phyloP scores from a whole-genome alignment of 192 early-diverging fungal species.

The Podila epicladia region DNA sequence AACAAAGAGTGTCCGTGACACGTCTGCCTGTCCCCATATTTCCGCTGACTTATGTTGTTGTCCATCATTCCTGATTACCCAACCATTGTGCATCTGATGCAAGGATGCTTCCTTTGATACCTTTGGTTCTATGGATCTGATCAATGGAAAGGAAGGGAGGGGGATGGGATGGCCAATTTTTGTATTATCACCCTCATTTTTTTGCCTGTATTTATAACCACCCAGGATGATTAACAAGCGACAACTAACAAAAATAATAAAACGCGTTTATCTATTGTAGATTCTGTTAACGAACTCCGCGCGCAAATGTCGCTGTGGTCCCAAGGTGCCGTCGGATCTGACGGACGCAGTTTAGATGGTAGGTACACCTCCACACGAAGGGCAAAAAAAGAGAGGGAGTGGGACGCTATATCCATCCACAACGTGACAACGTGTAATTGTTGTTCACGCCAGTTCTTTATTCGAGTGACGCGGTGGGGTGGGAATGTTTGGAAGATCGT shows the following conservation, averaged over 20 bases:
- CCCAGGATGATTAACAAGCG: background rate
- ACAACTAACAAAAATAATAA: background rate
- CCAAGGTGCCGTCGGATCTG: constrained; percentile 27
- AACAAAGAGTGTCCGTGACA: too few species aligned
- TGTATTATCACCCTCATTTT: too few species aligned
- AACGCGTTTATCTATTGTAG: constrained; percentile 9
- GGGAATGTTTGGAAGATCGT: too few species aligned
- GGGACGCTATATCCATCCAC: background rate
- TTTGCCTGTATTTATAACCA: too few species aligned
- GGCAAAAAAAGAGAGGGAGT: too few species aligned
- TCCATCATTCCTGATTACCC: background rate
- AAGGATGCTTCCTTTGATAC: too few species aligned
- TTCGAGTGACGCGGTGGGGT: too few species aligned
- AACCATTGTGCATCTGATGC: too few species aligned
- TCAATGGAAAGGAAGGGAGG: background rate
- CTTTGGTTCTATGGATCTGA: too few species aligned
- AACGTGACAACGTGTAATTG: background rate
- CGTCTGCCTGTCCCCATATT: too few species aligned
- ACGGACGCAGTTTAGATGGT: constrained; percentile 41
- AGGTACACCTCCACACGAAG: constrained; percentile 2
- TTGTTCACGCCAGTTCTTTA: background rate
- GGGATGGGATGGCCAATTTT: background rate
- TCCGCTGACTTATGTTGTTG: background rate
- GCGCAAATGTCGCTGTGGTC: constrained; percentile 14
- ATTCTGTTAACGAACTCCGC: constrained; percentile 10